A percentile compares a stretch with the other conserved stretches of the same genome.
Conservation (phyloP, 2,329 filamentous ascomycete genomes). For the Phialemoniopsis sp. region DNA sequence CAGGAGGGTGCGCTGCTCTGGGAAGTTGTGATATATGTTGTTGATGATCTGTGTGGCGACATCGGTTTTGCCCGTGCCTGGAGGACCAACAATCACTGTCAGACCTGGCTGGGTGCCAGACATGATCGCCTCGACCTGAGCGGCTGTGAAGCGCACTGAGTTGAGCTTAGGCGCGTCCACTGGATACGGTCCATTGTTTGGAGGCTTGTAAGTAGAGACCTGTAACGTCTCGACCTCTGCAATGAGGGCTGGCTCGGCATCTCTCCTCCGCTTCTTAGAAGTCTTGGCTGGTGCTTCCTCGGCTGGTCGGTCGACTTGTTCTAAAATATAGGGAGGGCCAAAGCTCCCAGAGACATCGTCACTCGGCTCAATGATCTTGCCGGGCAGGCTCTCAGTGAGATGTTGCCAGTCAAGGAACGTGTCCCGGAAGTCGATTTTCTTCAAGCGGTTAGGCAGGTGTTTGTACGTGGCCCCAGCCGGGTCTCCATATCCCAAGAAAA, state of each 20-base stretch:
- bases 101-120: slow-evolving; percentile 93
- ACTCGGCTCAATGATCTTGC: slow-evolving; percentile 76
- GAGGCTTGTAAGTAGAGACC: slow-evolving; percentile 85
- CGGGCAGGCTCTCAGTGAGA: slow-evolving; percentile 83
- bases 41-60: slow-evolving; percentile 98
- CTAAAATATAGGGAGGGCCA: slow-evolving; percentile 81
- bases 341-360: slow-evolving; percentile 70
- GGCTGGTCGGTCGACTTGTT: slow-evolving; percentile 52
- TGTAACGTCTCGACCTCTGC: slow-evolving; percentile 64
- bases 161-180: slow-evolving; percentile 81
- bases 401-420: slow-evolving; percentile 97
- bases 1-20: slow-evolving; percentile 83
- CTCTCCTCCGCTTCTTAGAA: slow-evolving; percentile 84
- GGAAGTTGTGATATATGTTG: slow-evolving; percentile 98
- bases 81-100: slow-evolving; percentile 90
- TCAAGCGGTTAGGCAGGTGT: slow-evolving; percentile 71
- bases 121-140: slow-evolving; percentile 87
- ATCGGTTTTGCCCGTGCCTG: slow-evolving; percentile 98
- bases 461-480: slow-evolving; percentile 84
- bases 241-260: slow-evolving; percentile 63
- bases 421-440: slow-evolving; percentile 83
- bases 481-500: slow-evolving; percentile 96
- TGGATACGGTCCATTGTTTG: slow-evolving; percentile 86
- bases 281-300: slow-evolving; percentile 50
- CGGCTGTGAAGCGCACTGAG: slow-evolving; percentile 79